Evolutionary conservation across 2,329 filamentous ascomycete genomes (phyloP).

Genomic region (Ophiostoma australiae): DNA sequence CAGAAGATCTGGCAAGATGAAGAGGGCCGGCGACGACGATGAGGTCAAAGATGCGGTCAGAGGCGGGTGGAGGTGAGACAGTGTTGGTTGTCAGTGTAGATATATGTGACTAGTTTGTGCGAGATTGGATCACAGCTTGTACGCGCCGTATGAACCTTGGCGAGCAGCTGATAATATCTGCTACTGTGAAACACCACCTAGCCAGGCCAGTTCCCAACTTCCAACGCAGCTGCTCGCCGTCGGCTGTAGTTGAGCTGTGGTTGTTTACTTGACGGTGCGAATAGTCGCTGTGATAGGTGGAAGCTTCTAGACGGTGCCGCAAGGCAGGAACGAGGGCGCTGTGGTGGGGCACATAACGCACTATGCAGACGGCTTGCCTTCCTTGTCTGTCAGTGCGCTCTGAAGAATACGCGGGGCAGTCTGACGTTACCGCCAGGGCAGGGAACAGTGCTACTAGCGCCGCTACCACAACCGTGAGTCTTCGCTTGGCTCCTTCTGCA

Average conservation of each 20-base stretch:
- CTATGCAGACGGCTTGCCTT: not conserved
- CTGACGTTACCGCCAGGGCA: not conserved
- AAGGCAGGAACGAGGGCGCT: constrained; percentile 2
- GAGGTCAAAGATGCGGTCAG: constrained; percentile 3
- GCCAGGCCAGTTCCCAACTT: too few relatives aligned
- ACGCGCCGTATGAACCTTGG: not conserved
- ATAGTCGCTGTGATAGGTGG: constrained; percentile 10
- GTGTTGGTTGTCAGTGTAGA: not conserved
- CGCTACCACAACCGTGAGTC: not conserved
- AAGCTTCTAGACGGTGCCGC: constrained; percentile 25
- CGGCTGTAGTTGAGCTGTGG: not conserved
- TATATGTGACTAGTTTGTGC: not conserved
- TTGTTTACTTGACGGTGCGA: not conserved
- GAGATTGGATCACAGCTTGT: not conserved
- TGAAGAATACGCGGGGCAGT: not conserved
- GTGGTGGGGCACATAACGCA: not conserved
- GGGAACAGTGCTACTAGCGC: not conserved
- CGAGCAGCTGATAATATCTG: not conserved
- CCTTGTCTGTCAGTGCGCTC: not conserved
- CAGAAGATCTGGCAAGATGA: not conserved
- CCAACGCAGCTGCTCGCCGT: not conserved
- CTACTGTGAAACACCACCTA: not conserved
- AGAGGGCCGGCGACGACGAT: not conserved
- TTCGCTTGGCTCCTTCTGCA: not conserved
- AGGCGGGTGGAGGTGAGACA: not conserved